phyloP scores from a whole-genome alignment of 2,329 filamentous ascomycete species.

The Colletotrichum agaves region DNA sequence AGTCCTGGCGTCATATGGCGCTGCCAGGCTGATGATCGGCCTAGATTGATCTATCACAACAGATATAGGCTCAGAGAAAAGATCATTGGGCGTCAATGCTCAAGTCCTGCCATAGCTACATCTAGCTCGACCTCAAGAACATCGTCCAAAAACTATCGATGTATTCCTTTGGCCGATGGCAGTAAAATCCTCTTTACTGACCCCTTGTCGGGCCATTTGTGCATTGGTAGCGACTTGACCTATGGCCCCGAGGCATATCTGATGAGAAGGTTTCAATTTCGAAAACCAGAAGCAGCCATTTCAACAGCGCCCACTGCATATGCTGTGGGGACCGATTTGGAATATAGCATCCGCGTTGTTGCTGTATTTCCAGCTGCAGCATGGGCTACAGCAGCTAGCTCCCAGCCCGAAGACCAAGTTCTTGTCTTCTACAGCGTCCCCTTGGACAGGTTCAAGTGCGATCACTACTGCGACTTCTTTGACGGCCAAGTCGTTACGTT shows the following conservation, averaged over 20 bases:
- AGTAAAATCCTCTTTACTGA: constrained; percentile 74
- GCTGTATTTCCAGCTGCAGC: constrained; percentile 61
- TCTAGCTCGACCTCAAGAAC: background rate
- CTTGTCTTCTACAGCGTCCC: constrained; percentile 72
- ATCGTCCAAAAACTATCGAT: constrained; percentile 60
- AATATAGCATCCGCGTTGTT: constrained; percentile 67
- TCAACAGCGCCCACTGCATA: constrained; percentile 61
- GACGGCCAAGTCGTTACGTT: constrained; percentile 44
- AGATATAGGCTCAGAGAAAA: too few species aligned
- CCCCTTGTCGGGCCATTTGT: constrained; percentile 64
- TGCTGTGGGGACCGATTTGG: constrained; percentile 64
- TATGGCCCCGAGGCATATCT: constrained; percentile 62
- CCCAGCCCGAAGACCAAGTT: constrained; percentile 44
- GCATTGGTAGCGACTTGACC: constrained; percentile 70
- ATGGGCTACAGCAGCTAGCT: background rate
- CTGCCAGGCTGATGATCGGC: too few species aligned
- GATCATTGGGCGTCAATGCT: too few species aligned
- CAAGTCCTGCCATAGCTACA: too few species aligned
- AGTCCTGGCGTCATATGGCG: too few species aligned
- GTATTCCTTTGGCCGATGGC: constrained; percentile 73
- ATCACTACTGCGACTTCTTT: constrained; percentile 37
- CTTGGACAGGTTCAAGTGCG: constrained; percentile 61
- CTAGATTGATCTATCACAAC: too few species aligned
- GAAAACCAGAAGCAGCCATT: constrained; percentile 43
- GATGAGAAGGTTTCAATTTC: constrained; percentile 67